Conservation (phyloP, 208 protist species). For the Leishmania braziliensis region DNA sequence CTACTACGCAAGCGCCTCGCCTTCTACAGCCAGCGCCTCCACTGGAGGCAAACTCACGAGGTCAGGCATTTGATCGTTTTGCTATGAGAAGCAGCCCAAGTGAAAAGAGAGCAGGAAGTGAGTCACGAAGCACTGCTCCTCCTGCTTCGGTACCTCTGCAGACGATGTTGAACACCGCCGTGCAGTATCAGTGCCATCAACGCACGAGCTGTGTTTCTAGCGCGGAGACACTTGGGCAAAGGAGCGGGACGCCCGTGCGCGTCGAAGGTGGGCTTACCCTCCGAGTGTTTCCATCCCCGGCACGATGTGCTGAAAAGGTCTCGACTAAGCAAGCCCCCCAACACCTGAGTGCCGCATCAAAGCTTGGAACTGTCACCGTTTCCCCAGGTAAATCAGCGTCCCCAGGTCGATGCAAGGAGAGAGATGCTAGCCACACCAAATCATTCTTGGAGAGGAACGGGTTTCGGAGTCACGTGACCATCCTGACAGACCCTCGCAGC, state of each 20-base stretch:
- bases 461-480: slow-evolving; percentile 12
- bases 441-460: background rate
- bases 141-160: background rate
- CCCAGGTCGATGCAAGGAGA: background rate
- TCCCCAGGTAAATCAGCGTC: background rate
- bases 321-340: background rate
- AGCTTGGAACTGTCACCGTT: background rate
- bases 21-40: background rate
- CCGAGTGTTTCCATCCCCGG: background rate
- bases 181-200: background rate
- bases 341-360: background rate
- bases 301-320: background rate
- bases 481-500: slow-evolving; percentile 6
- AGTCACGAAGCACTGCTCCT: background rate
- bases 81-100: background rate
- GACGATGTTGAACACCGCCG: background rate
- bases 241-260: background rate
- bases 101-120: background rate
- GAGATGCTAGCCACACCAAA: background rate
- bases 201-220: background rate
- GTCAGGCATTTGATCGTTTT: background rate
- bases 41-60: background rate
- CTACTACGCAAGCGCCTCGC: background rate
- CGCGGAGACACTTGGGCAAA: background rate
- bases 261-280: background rate